Conservation (phyloP, 2,329 filamentous ascomycete genomes). For the Zopfia rhizophila region DNA sequence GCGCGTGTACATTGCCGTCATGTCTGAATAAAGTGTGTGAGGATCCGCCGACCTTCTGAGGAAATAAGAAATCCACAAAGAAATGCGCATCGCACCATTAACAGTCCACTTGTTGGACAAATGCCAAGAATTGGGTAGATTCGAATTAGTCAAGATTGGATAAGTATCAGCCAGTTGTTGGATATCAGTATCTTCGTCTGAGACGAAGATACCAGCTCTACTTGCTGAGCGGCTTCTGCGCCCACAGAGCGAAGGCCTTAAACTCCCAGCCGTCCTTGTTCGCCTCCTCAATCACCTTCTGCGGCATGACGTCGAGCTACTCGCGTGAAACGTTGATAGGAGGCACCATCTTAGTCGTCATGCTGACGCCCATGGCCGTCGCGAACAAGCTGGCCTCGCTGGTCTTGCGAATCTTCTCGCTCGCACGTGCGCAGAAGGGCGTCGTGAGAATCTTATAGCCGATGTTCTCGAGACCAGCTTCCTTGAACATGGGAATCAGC, state of each 20-base stretch:
- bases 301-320: conserved; percentile 18
- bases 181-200: too few species aligned
- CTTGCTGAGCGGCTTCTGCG: conserved; percentile 20
- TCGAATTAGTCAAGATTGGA: too few species aligned
- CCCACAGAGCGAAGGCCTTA: conserved; percentile 16
- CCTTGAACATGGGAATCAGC: conserved; percentile 18
- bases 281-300: conserved; percentile 19
- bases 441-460: conserved; percentile 18
- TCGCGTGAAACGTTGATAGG: conserved; percentile 17
- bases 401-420: conserved; percentile 13
- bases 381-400: conserved; percentile 25
- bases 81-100: too few species aligned
- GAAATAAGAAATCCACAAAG: too few species aligned
- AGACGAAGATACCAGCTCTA: too few species aligned
- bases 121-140: too few species aligned
- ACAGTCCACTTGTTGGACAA: too few species aligned
- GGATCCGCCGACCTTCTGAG: too few species aligned
- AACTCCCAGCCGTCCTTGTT: conserved; percentile 15
- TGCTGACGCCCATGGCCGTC: conserved; percentile 16
- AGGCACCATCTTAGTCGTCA: conserved; percentile 23
- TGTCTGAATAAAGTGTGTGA: too few species aligned
- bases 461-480: conserved; percentile 19
- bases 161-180: too few species aligned
- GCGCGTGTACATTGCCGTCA: too few species aligned
- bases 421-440: conserved; percentile 14